Conservation (phyloP, 73 alveolate genomes). For the Paramecium caudatum region DNA sequence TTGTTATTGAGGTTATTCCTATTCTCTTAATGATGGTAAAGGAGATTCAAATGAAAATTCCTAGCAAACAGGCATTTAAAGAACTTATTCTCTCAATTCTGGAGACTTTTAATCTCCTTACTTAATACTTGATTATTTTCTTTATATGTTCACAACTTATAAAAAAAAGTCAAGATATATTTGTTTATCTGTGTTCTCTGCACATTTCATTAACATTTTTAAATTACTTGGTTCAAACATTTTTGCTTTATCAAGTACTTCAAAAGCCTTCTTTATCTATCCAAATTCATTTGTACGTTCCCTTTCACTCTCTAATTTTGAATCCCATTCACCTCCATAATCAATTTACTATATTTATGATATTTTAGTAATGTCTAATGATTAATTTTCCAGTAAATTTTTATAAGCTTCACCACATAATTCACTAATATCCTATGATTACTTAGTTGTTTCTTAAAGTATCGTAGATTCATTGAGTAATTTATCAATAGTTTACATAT, state of each 20-base stretch:
- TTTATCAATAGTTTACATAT: not conserved
- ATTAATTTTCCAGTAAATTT: conserved; percentile 48
- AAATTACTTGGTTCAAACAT: conserved; percentile 42
- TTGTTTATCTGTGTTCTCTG: conserved; percentile 55
- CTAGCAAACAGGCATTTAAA: conserved; percentile 43
- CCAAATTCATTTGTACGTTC: conserved; percentile 7
- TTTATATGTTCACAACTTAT: conserved; percentile 23
- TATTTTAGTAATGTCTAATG: conserved; percentile 16
- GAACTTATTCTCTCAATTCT: conserved; percentile 51
- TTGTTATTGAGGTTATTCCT: not conserved
- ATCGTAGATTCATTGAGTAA: not conserved
- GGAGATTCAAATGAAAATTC: conserved; percentile 71
- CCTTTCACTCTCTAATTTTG: conserved; percentile 44
- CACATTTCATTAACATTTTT: conserved; percentile 49
- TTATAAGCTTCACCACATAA: conserved; percentile 66
- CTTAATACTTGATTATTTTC: not conserved
- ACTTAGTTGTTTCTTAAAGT: conserved; percentile 24
- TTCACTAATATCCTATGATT: conserved; percentile 34
- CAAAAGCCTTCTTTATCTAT: conserved; percentile 41
- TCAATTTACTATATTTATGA: not conserved
- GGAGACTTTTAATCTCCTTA: conserved; percentile 29
- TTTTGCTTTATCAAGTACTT: conserved; percentile 50
- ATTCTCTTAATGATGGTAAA: conserved; percentile 36
- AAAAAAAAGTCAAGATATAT: conserved; percentile 52
- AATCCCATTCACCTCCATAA: conserved; percentile 68